Percentiles rank a stretch among this genome's conserved stretches.
Conservation (phyloP, 495 filamentous ascomycete species). For the Lasiosphaeris hirsuta region DNA sequence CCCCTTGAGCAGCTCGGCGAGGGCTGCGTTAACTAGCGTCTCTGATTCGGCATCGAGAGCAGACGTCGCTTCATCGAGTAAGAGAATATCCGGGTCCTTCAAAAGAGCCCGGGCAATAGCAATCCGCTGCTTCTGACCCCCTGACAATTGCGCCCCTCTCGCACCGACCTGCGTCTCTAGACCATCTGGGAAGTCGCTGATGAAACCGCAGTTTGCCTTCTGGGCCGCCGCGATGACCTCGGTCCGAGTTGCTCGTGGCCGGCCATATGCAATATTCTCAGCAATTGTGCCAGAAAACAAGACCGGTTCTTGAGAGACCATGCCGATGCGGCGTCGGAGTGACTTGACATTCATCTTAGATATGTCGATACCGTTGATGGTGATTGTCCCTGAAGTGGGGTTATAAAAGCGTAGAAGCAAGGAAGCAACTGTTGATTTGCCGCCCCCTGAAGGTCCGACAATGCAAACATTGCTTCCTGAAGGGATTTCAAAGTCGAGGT, state of each 20-base stretch:
- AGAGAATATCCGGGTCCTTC: conserved; percentile 93
- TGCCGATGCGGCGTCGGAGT: conserved; percentile 87
- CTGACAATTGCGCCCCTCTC: conserved; percentile 88
- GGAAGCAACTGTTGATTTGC: conserved; percentile 90
- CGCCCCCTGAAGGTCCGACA: conserved; percentile 90
- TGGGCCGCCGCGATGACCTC: conserved; percentile 85
- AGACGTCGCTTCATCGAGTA: conserved; percentile 90
- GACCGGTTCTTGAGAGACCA: conserved; percentile 93
- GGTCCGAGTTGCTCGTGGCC: conserved; percentile 68
- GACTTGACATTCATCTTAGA: conserved; percentile 87
- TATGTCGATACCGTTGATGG: conserved; percentile 82
- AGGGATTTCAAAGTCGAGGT: conserved; percentile 84
- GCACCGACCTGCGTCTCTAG: conserved; percentile 92
- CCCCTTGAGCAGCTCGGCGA: conserved; percentile 73
- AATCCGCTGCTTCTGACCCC: conserved; percentile 96
- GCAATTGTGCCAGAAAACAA: conserved; percentile 94
- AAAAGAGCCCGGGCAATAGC: conserved; percentile 93
- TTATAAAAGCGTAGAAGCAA: conserved; percentile 88
- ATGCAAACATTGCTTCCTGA: conserved; percentile 94
- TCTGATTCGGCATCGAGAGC: conserved; percentile 97
- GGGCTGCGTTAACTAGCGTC: conserved; percentile 87
- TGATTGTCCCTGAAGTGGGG: conserved; percentile 71
- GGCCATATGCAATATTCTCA: conserved; percentile 94
- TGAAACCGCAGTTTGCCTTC: conserved; percentile 96
- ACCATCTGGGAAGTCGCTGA: conserved; percentile 93